phyloP scores from a whole-genome alignment of 768 basidiomycete species.

The Podaxis sp. region DNA sequence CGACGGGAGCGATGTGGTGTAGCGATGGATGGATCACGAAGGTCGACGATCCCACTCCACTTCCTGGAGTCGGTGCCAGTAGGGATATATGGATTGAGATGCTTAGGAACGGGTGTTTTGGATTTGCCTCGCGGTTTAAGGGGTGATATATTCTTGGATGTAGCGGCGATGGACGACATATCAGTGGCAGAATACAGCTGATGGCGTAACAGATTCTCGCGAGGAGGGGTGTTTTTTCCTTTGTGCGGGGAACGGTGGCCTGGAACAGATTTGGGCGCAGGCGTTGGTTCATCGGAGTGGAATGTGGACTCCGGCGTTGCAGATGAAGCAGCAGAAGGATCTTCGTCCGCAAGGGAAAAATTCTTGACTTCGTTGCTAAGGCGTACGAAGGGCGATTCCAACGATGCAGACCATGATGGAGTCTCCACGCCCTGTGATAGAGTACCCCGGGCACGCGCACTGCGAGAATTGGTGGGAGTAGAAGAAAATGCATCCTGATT shows the following conservation, averaged over 20 bases:
- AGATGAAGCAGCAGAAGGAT: conserved; percentile 15
- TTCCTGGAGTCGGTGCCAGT: conserved; percentile 41
- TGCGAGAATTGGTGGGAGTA: conserved; percentile 59
- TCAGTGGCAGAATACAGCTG: conserved; percentile 40
- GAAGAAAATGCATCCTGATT: conserved; percentile 70
- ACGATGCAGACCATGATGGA: conserved; percentile 66
- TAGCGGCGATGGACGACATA: conserved; percentile 29
- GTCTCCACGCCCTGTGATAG: conserved; percentile 39
- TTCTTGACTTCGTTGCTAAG: conserved; percentile 60
- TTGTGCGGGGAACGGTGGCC: conserved; percentile 26
- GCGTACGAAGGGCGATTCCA: conserved; percentile 71
- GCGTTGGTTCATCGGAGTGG: conserved; percentile 7
- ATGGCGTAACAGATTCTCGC: conserved; percentile 48
- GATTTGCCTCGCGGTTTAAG: conserved; percentile 46
- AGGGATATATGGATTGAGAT: conserved; percentile 59
- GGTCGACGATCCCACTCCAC: conserved; percentile 76
- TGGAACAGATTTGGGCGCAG: conserved; percentile 19
- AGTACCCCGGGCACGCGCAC: conserved; percentile 31
- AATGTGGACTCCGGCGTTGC: conserved; percentile 16
- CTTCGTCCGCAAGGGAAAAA: conserved; percentile 41
- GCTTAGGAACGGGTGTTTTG: conserved; percentile 54
- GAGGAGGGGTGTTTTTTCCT: conserved; percentile 44
- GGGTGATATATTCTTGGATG: conserved; percentile 37
- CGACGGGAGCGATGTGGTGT: conserved; percentile 36
- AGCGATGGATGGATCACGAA: conserved; percentile 48